phyloP scores from a whole-genome alignment of 78 protist species.

The Cavenderia fasciculata region DNA sequence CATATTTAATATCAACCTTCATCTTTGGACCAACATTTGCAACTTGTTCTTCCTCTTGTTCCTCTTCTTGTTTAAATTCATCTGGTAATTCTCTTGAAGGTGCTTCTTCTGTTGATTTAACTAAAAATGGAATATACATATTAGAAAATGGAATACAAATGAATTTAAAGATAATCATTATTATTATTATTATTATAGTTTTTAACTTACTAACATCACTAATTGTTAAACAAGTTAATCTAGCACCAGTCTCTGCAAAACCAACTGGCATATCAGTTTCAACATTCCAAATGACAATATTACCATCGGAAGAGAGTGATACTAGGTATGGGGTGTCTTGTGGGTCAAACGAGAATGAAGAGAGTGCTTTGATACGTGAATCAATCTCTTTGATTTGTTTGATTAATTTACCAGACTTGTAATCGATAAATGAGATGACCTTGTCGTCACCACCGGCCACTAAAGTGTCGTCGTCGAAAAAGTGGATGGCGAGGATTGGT shows the following conservation, averaged over 20 bases:
- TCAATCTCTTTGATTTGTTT: constrained; percentile 11
- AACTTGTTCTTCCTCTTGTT: neutral
- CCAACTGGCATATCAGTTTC: constrained; percentile 43
- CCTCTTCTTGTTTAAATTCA: constrained; percentile 23
- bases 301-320: constrained; percentile 55
- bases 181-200: too few species aligned
- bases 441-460: constrained; percentile 68
- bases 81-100: neutral
- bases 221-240: constrained; percentile 38
- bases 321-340: constrained; percentile 17
- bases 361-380: constrained; percentile 46
- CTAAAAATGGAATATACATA: neutral
- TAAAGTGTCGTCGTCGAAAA: constrained; percentile 16
- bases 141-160: neutral
- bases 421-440: constrained; percentile 1
- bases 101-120: neutral
- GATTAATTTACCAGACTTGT: constrained; percentile 29
- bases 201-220: neutral
- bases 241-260: constrained; percentile 48
- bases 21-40: constrained; percentile 12
- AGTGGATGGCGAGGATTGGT: constrained; percentile 47
- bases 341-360: neutral
- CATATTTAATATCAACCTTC: constrained; percentile 34
- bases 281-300: constrained; percentile 25
- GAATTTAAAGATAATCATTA: too few species aligned